A percentile compares a stretch with the other conserved stretches of the same genome.
Conservation (phyloP, 441 rosid species). For the Flueggea neowawraea region DNA sequence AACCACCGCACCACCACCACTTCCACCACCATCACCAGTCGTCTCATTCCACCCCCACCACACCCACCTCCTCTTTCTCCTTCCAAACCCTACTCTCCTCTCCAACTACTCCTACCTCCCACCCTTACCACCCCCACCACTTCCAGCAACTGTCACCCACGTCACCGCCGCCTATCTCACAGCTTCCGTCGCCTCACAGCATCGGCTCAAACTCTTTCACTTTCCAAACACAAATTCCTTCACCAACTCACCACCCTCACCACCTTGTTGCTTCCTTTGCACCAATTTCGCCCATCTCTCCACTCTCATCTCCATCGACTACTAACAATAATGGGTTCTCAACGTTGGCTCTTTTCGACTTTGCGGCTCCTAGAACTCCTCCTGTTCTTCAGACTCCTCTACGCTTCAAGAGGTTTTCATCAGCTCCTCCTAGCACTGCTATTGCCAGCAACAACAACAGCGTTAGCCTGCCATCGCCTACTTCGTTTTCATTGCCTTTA, state of each 20-base stretch:
- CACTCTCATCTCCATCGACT: conserved; percentile 35
- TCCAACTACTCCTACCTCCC: not conserved
- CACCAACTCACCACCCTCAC: conserved; percentile 32
- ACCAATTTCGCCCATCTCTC: conserved; percentile 16
- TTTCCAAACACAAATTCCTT: conserved; percentile 19
- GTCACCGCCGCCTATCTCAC: not conserved
- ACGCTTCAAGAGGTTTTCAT: conserved; percentile 38
- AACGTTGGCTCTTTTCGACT: conserved; percentile 48
- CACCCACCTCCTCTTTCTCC: conserved; percentile 11
- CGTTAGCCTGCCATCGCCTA: not conserved
- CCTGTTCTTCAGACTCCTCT: conserved; percentile 44
- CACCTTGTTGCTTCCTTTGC: conserved; percentile 23
- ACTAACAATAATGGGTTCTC: conserved; percentile 15
- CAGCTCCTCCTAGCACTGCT: not conserved
- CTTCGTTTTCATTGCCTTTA: conserved; percentile 32
- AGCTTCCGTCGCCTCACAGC: not conserved
- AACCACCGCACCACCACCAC: conserved; percentile 13
- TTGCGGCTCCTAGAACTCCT: conserved; percentile 44
- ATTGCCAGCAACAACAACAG: conserved; percentile 1
- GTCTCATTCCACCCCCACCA: not conserved
- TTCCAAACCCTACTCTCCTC: conserved; percentile 11
- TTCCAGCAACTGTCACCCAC: not conserved
- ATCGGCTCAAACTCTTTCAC: conserved; percentile 11
- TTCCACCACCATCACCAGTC: not conserved
- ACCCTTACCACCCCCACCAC: not conserved